Evolutionary conservation across 208 protist species (phyloP).

Genomic region (Acanthamoeba culbertsoni): DNA sequence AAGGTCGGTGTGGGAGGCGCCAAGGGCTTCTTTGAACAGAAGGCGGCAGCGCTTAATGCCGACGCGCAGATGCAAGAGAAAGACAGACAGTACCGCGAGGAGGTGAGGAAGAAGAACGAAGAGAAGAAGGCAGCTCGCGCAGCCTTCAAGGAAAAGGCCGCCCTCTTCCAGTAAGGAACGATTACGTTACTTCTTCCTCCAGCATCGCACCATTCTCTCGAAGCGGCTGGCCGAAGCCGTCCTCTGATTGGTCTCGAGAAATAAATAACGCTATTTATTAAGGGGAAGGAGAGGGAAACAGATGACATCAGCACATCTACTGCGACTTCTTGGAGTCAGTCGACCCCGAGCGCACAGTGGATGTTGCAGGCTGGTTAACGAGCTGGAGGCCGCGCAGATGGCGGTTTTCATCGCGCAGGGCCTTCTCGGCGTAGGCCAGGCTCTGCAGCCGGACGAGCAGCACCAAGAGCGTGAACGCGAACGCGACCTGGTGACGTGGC

Average conservation of each 20-base stretch:
- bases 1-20: constrained; percentile 11
- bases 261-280: no score
- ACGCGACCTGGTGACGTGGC: neutral
- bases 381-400: neutral
- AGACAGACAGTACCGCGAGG: neutral
- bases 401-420: neutral
- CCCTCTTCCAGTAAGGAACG: constrained; percentile 15
- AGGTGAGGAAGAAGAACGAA: constrained; percentile 1
- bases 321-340: neutral
- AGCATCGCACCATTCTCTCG: no score
- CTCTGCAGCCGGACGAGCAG: neutral
- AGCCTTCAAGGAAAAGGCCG: constrained; percentile 37
- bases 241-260: no score
- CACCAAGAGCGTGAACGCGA: neutral
- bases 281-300: no score
- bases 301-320: neutral
- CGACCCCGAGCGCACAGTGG: neutral
- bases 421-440: neutral
- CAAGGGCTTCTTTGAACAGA: constrained; percentile 33
- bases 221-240: no score
- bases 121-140: neutral
- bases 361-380: neutral
- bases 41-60: neutral
- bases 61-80: neutral
- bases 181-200: no score